These are phyloP conservation scores for Venturia oleaginea DNA, from an alignment of 2,329 filamentous ascomycete species.

Conservation along the genomic window DNA sequence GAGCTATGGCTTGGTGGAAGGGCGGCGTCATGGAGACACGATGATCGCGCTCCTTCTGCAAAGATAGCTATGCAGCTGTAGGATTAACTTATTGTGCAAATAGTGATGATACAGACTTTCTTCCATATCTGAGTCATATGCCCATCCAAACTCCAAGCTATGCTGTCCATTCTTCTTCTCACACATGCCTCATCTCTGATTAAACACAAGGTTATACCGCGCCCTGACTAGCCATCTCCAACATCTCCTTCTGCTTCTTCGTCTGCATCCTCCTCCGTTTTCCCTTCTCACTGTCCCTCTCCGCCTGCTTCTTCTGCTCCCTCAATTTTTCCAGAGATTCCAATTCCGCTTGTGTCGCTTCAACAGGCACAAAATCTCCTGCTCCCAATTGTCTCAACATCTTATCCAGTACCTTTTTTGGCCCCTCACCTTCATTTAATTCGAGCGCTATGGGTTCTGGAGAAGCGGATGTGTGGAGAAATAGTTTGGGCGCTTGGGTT, in stretches of 20 bases:
- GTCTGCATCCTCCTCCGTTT: constrained; percentile 46
- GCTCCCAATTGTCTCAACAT: constrained; percentile 52
- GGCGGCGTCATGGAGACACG: constrained; percentile 19
- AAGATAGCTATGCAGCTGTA: neutral
- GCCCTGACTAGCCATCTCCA: constrained; percentile 43
- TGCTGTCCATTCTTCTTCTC: neutral
- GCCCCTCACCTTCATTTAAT: constrained; percentile 44
- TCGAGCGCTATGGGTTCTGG: constrained; percentile 21
- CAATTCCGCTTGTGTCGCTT: constrained; percentile 51
- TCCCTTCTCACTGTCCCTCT: constrained; percentile 47
- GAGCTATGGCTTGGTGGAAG: constrained; percentile 44
- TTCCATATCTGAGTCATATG: neutral
- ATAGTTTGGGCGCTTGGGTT: constrained; percentile 50
- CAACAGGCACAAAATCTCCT: constrained; percentile 50
- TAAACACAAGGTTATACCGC: neutral
- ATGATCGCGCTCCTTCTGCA: neutral
- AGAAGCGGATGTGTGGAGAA: constrained; percentile 42
- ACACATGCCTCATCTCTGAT: neutral
- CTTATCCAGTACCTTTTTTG: constrained; percentile 43
- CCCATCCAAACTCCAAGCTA: neutral
- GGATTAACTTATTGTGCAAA: neutral
- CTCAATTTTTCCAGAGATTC: constrained; percentile 49
- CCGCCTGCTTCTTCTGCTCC: constrained; percentile 43
- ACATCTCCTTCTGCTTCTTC: constrained; percentile 52
- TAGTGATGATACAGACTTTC: neutral